These are phyloP conservation scores for Mortierella hygrophila DNA, from an alignment of 192 early-diverging fungal species.

Conservation along the genomic window DNA sequence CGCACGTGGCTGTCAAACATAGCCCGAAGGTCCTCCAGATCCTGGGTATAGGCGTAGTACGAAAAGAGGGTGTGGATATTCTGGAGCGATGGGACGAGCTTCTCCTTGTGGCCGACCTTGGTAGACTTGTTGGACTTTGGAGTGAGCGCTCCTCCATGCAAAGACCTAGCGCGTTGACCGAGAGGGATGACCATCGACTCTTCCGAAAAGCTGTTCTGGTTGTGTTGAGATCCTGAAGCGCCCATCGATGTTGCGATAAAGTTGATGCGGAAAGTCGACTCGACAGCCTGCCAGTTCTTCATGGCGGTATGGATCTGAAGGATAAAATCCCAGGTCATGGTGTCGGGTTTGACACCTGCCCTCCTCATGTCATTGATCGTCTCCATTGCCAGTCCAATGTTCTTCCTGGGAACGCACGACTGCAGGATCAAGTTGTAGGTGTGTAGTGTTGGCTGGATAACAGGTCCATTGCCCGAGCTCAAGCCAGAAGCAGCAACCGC, in stretches of 20 bases:
- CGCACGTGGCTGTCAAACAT: slow-evolving; percentile 55
- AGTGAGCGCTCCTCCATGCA: slow-evolving; percentile 28
- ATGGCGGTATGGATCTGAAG: slow-evolving; percentile 41
- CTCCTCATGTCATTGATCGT: slow-evolving; percentile 37
- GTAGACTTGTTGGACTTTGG: slow-evolving; percentile 7
- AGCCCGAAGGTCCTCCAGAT: slow-evolving; percentile 39
- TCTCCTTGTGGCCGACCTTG: slow-evolving; percentile 16
- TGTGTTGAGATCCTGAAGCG: neutral
- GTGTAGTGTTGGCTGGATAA: slow-evolving; percentile 31
- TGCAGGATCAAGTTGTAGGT: slow-evolving; percentile 44
- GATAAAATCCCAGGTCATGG: slow-evolving; percentile 42
- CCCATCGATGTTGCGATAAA: slow-evolving; percentile 21
- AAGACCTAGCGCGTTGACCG: slow-evolving; percentile 25
- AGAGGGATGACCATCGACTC: slow-evolving; percentile 37
- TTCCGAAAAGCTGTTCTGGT: neutral
- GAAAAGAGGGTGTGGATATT: slow-evolving; percentile 52
- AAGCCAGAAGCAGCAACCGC: neutral
- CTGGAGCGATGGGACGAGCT: slow-evolving; percentile 28
- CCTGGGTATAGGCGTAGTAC: slow-evolving; percentile 51
- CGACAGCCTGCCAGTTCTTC: slow-evolving; percentile 47
- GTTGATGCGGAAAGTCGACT: slow-evolving; percentile 25
- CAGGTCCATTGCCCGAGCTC: neutral
- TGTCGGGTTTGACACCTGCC: slow-evolving; percentile 48
- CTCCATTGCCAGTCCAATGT: slow-evolving; percentile 39
- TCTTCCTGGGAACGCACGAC: slow-evolving; percentile 44